These are phyloP conservation scores for Blastomyces gilchristii DNA, from an alignment of 2,329 filamentous ascomycete species.

Conservation along the genomic window DNA sequence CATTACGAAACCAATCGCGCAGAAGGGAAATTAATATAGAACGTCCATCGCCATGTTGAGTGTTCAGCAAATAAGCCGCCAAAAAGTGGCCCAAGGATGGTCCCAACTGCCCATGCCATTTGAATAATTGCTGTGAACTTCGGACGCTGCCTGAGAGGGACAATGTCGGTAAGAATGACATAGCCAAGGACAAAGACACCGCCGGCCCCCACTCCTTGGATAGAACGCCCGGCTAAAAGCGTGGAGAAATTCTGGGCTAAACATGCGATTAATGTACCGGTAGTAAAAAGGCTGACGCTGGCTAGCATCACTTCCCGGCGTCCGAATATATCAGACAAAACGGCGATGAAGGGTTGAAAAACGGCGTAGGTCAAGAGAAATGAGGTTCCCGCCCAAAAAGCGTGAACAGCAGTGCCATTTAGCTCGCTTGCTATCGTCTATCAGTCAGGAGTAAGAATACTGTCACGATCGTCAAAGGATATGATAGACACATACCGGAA, in stretches of 20 bases:
- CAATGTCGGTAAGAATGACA: slow-evolving; percentile 37
- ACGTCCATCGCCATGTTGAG: slow-evolving; percentile 49
- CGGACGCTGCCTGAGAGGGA: slow-evolving; percentile 31
- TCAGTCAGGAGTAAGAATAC: not conserved
- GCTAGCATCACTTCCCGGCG: slow-evolving; percentile 32
- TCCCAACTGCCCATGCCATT: slow-evolving; percentile 35
- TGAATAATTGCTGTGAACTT: slow-evolving; percentile 30
- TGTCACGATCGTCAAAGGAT: not conserved
- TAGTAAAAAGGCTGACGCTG: slow-evolving; percentile 34
- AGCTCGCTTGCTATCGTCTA: slow-evolving; percentile 39
- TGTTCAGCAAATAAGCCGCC: slow-evolving; percentile 16
- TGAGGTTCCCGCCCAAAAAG: slow-evolving; percentile 55
- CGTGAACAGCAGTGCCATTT: slow-evolving; percentile 41
- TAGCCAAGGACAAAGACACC: slow-evolving; percentile 34
- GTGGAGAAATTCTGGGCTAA: slow-evolving; percentile 34
- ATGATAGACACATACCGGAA: not conserved
- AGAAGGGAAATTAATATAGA: slow-evolving; percentile 53
- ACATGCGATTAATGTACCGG: slow-evolving; percentile 33
- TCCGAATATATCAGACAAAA: slow-evolving; percentile 45
- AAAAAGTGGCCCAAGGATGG: slow-evolving; percentile 16
- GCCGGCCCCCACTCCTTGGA: slow-evolving; percentile 40
- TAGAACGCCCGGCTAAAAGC: slow-evolving; percentile 36
- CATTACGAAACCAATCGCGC: slow-evolving; percentile 39
- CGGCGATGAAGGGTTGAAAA: slow-evolving; percentile 42
- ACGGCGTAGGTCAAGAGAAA: slow-evolving; percentile 36